These are phyloP conservation scores for Nicotiana otophora DNA, from an alignment of 257 asterid species.

Conservation along the genomic window DNA sequence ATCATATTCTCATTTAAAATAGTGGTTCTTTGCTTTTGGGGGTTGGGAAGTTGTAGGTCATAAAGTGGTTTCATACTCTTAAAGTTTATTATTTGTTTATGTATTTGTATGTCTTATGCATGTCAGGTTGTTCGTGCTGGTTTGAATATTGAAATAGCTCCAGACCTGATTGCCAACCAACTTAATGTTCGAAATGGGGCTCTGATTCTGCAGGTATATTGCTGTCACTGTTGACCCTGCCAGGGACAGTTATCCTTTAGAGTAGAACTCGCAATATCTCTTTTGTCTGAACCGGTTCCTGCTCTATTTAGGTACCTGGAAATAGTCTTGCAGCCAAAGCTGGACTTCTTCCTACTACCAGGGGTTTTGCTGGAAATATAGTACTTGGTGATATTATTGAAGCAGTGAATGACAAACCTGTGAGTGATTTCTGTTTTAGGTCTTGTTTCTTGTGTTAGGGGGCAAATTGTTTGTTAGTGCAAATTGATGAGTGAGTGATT, in stretches of 20 bases:
- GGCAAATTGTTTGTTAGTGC: neutral
- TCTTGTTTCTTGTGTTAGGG: neutral
- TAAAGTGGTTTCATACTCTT: neutral
- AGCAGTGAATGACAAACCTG: conserved; percentile 69
- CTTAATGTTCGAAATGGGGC: conserved; percentile 95
- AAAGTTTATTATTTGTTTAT: neutral
- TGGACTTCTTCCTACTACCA: conserved; percentile 66
- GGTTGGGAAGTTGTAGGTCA: neutral
- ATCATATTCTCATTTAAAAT: neutral
- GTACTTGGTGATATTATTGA: conserved; percentile 76
- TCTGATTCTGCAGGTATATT: conserved; percentile 57
- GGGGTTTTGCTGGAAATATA: conserved; percentile 92
- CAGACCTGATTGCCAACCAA: conserved; percentile 77
- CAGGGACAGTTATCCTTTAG: neutral
- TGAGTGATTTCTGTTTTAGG: conserved; percentile 24
- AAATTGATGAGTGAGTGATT: neutral
- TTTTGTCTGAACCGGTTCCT: neutral
- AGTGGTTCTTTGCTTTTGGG: neutral
- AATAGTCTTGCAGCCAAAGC: conserved; percentile 74
- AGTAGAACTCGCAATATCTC: neutral
- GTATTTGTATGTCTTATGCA: neutral
- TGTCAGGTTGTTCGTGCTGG: conserved; percentile 82
- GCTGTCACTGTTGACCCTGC: conserved; percentile 6
- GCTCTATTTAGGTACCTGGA: conserved; percentile 55
- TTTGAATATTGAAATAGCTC: conserved; percentile 65